Percentiles rank a stretch among this genome's conserved stretches.
These are phyloP conservation scores for Tinospora cordifolia DNA, from an alignment of 164 flowering plant genomes.

Conservation along the genomic window DNA sequence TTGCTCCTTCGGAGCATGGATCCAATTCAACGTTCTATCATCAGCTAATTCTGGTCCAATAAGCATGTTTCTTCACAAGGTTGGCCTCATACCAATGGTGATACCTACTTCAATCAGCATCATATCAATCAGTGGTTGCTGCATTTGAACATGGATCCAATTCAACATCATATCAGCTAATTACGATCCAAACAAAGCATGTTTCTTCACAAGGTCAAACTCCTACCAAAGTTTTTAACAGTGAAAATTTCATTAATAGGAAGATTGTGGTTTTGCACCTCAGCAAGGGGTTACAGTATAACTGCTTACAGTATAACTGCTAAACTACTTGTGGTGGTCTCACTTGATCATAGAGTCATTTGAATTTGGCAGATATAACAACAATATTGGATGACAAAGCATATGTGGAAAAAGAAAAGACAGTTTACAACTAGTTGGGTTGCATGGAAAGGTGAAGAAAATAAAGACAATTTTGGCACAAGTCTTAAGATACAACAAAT, in stretches of 20 bases:
- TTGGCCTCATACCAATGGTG: background rate
- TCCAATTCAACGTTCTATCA: too few relatives aligned
- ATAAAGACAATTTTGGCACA: too few relatives aligned
- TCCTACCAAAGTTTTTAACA: background rate
- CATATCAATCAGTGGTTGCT: too few relatives aligned
- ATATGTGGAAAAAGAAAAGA: too few relatives aligned
- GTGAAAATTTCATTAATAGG: background rate
- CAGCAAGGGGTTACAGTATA: background rate
- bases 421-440: too few relatives aligned
- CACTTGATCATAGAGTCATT: background rate
- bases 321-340: background rate
- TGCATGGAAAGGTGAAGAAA: too few relatives aligned
- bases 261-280: background rate
- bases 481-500: too few relatives aligned
- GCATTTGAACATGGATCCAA: background rate
- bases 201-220: background rate
- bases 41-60: too few relatives aligned
- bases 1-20: too few relatives aligned
- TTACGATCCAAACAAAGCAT: background rate
- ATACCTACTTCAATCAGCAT: too few relatives aligned
- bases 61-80: background rate
- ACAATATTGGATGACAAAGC: too few relatives aligned
- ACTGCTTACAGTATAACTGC: background rate
- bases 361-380: too few relatives aligned
- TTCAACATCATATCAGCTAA: background rate